Conservation (phyloP, 768 basidiomycete species). For the Pisolithus orientalis region DNA sequence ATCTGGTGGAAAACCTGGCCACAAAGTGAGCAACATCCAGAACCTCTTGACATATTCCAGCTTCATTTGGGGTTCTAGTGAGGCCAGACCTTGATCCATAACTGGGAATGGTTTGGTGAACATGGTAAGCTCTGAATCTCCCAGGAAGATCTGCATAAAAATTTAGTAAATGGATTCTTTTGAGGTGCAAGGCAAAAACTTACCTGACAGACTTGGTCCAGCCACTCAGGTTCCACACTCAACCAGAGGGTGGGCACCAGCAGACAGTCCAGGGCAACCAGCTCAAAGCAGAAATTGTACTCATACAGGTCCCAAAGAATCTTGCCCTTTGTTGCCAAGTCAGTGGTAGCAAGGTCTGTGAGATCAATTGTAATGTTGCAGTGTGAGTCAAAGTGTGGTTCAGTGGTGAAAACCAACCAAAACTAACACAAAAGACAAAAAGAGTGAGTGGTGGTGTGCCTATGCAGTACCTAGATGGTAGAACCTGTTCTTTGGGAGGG, state of each 20-base stretch:
- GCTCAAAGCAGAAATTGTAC: constrained; percentile 12
- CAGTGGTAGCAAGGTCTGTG: not conserved
- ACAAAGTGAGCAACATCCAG: not conserved
- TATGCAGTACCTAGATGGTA: no score
- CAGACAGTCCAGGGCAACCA: constrained; percentile 9
- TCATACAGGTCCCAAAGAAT: constrained; percentile 15
- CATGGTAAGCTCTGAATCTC: no score
- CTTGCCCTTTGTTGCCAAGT: not conserved
- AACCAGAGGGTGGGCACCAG: not conserved
- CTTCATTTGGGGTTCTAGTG: not conserved
- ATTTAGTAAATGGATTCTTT: no score
- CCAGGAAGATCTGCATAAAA: no score
- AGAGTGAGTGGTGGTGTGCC: no score
- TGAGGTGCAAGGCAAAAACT: not conserved
- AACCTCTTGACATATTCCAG: not conserved
- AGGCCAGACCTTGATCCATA: not conserved
- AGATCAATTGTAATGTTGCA: not conserved
- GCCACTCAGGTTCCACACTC: not conserved
- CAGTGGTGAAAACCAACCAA: no score
- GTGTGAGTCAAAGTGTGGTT: no score
- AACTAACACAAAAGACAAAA: no score
- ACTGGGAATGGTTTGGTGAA: no score
- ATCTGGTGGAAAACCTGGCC: no score
- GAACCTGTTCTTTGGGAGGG: no score
- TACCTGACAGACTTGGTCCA: not conserved